Evolutionary conservation across 192 early-diverging fungal species (phyloP).

Genomic region (Pilobolus umbonatus): DNA sequence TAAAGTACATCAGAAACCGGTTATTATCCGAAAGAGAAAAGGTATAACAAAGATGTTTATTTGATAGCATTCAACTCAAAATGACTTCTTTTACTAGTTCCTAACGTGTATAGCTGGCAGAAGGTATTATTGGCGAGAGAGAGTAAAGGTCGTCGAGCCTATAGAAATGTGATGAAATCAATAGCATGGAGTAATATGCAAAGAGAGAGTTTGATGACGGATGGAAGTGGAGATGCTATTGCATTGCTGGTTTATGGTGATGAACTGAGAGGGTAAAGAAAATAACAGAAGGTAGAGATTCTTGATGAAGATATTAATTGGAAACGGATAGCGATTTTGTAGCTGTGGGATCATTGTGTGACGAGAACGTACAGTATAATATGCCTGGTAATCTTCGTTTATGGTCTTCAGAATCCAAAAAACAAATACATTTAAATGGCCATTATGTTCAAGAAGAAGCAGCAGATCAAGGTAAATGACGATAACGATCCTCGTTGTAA

Average conservation of each 20-base stretch:
- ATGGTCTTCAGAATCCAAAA: constrained; percentile 3
- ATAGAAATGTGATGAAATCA: not conserved
- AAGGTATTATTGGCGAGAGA: too few species aligned
- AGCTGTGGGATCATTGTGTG: constrained; percentile 15
- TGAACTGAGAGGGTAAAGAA: not conserved
- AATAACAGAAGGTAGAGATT: constrained; percentile 2
- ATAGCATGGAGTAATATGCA: constrained; percentile 4
- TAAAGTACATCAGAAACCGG: not conserved
- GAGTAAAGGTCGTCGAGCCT: too few species aligned
- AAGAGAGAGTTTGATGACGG: not conserved
- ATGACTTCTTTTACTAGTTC: not conserved
- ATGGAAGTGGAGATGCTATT: constrained; percentile 24
- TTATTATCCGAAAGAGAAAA: constrained; percentile 5
- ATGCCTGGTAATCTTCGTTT: constrained; percentile 19
- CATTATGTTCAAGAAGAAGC: constrained; percentile 6
- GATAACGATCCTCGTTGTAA: not conserved
- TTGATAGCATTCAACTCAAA: not conserved
- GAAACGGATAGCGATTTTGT: too few species aligned
- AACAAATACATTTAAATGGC: not conserved
- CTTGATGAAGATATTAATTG: too few species aligned
- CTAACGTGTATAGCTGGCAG: too few species aligned
- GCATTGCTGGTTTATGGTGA: constrained; percentile 8
- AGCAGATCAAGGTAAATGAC: not conserved
- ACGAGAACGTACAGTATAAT: constrained; percentile 18
- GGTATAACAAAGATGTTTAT: not conserved